phyloP scores from a whole-genome alignment of 2,329 filamentous ascomycete species.

The Metarhizium rileyi region DNA sequence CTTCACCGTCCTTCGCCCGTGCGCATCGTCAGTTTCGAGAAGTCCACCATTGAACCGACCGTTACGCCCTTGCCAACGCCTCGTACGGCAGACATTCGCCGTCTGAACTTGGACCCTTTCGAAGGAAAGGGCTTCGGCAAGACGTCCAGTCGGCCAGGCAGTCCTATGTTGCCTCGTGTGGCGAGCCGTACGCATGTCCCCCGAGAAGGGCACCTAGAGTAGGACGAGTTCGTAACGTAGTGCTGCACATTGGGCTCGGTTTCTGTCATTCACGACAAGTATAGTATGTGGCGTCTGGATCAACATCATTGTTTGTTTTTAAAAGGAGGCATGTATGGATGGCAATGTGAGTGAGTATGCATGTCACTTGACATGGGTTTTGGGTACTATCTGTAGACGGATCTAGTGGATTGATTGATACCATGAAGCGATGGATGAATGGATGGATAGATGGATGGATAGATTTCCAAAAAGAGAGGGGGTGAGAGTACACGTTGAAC shows the following conservation, averaged over 20 bases:
- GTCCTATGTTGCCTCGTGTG: slow-evolving; percentile 31
- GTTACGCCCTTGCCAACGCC: slow-evolving; percentile 28
- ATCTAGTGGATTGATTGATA: not conserved
- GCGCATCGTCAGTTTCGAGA: slow-evolving; percentile 66
- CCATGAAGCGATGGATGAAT: too few relatives aligned
- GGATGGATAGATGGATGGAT: too few relatives aligned
- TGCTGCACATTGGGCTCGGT: not conserved
- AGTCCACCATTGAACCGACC: slow-evolving; percentile 48
- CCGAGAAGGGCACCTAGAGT: slow-evolving; percentile 24
- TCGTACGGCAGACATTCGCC: slow-evolving; percentile 20
- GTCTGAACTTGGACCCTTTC: slow-evolving; percentile 30
- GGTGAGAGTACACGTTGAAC: too few relatives aligned
- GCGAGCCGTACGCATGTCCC: slow-evolving; percentile 29
- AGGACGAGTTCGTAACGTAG: not conserved
- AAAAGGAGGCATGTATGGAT: not conserved
- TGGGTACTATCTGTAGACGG: not conserved
- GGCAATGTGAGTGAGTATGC: not conserved
- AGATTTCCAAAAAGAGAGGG: too few relatives aligned
- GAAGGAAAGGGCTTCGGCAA: slow-evolving; percentile 28
- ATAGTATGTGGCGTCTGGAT: not conserved
- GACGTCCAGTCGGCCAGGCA: slow-evolving; percentile 37
- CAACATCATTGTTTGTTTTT: not conserved
- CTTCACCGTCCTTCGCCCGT: slow-evolving; percentile 50
- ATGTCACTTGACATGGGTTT: not conserved
- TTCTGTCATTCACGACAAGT: not conserved